phyloP scores from a whole-genome alignment of 768 basidiomycete species.

The Termitomyces sp. region DNA sequence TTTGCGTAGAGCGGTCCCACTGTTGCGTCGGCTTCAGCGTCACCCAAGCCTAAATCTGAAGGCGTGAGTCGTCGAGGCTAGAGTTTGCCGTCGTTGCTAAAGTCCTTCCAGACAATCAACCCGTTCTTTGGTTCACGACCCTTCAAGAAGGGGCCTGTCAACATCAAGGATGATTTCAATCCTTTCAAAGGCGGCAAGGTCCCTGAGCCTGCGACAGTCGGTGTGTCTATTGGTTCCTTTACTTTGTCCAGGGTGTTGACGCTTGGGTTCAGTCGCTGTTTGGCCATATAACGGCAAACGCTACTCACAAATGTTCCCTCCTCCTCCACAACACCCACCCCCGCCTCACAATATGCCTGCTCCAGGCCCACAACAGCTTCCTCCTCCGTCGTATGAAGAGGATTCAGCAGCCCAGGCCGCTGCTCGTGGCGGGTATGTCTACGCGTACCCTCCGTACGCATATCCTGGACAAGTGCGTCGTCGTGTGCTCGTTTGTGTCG shows the following conservation, averaged over 20 bases:
- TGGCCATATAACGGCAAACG: constrained; percentile 94
- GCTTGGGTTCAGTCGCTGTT: constrained; percentile 48
- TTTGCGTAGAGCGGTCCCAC: constrained; percentile 38
- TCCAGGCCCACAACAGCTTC: constrained; percentile 61
- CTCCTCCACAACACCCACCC: constrained; percentile 45
- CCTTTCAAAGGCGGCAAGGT: constrained; percentile 89
- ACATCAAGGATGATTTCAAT: constrained; percentile 96
- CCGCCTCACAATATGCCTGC: constrained; percentile 62
- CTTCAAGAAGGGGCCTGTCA: constrained; percentile 75
- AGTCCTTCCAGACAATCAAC: constrained; percentile 49
- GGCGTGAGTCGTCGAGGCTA: constrained; percentile 26
- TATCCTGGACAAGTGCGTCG: constrained; percentile 68
- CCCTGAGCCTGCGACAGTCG: constrained; percentile 62
- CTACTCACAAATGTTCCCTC: constrained; percentile 73
- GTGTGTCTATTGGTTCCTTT: constrained; percentile 40
- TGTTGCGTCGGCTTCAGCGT: constrained; percentile 44
- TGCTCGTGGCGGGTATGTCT: constrained; percentile 58
- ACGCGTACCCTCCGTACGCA: constrained; percentile 69
- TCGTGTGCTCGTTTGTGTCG: neutral
- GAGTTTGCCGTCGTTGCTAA: constrained; percentile 4
- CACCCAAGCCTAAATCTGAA: constrained; percentile 63
- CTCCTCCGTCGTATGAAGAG: constrained; percentile 77
- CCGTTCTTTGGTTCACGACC: constrained; percentile 85
- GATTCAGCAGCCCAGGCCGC: constrained; percentile 59
- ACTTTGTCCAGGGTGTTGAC: neutral